Conservation (phyloP, 1,139 yeast species). For the Citeromyces hawaiiensis region DNA sequence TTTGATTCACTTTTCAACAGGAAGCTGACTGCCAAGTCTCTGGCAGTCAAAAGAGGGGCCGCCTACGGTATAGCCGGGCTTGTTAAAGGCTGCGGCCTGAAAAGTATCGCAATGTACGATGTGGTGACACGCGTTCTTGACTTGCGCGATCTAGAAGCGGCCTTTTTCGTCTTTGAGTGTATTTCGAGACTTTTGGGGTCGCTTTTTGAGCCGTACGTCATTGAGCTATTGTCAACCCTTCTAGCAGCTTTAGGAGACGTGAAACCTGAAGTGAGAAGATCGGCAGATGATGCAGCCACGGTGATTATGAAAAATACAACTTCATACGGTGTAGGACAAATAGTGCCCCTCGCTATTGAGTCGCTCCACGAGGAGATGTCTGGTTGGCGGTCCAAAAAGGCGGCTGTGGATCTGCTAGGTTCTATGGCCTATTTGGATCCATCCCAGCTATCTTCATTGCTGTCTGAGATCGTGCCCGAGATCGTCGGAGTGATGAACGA, state of each 20-base stretch:
- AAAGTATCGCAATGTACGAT: constrained; percentile 61
- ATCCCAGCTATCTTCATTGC: constrained; percentile 77
- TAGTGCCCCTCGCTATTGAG: constrained; percentile 82
- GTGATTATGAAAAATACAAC: constrained; percentile 87
- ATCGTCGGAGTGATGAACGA: constrained; percentile 92
- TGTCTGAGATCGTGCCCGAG: constrained; percentile 87
- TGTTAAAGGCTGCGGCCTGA: constrained; percentile 81
- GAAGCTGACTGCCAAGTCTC: constrained; percentile 35
- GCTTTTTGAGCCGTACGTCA: constrained; percentile 85
- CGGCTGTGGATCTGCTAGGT: constrained; percentile 91
- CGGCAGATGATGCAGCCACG: constrained; percentile 80
- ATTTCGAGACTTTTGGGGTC: constrained; percentile 64
- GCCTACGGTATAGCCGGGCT: constrained; percentile 94
- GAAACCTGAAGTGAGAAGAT: constrained; percentile 73
- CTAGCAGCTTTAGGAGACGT: constrained; percentile 77
- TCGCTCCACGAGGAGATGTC: constrained; percentile 59
- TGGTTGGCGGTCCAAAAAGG: constrained; percentile 95
- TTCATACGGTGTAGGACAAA: constrained; percentile 78
- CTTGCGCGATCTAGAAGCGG: constrained; percentile 66
- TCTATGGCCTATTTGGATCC: constrained; percentile 98
- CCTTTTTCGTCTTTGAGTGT: constrained; percentile 77
- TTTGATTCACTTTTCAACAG: constrained; percentile 45
- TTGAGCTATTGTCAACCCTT: constrained; percentile 75
- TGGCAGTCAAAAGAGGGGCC: constrained; percentile 72
- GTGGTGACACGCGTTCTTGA: constrained; percentile 66